Evolutionary conservation across 1,284 basidiomycete species (phyloP), one percentile per base, ranked within the genome.

Genomic region (Leccinum proliferum): DNA sequence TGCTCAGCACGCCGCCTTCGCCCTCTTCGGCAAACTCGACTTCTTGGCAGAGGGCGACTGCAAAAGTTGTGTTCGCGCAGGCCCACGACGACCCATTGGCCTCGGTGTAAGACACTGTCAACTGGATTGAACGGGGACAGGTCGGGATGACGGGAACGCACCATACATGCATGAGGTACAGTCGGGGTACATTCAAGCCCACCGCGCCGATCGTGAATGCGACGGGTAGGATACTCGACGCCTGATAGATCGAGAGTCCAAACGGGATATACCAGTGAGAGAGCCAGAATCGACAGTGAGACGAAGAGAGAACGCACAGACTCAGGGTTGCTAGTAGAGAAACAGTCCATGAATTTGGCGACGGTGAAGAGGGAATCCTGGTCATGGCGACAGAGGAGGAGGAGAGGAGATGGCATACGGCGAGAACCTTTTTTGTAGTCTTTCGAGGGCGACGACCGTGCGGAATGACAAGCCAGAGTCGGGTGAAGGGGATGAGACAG

Each of bases 21-120:
- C 94, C 94, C 57, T 86, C 86, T 75, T 98, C 95, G 4, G 96
- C 93, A 71, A 88, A 95, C 73, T 96, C 93, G 35, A 96, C 90
- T 73, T 97, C 96, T 76, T 98, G 96, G 55, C 82, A 81, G 15
- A 98, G 79, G 2, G 93, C 87, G 12, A 90, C 91, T n/a, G 83
- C 79, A 72, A 95, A 99, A 5, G 92, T 34, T 92, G 55, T 84
- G 81, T 75, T 94, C 87, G 55, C 96, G 87, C 57, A 99, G 82
- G 4, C 93, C 82, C 21, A 93, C 92, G 43, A 99, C 92, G 69
- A 99, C 98, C 34, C 96, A 82, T 75, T 97, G 94, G 50, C 96
- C 95, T 81, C 8, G 35, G 57, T 32, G n/a, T 29, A 21, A 21
- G 18, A 21, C 18, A 21, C 18, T 21, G 18, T 21, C 18, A 21